These are phyloP conservation scores for Fistulifera solaris DNA, from an alignment of 108 stramenopile species.

Conservation along the genomic window DNA sequence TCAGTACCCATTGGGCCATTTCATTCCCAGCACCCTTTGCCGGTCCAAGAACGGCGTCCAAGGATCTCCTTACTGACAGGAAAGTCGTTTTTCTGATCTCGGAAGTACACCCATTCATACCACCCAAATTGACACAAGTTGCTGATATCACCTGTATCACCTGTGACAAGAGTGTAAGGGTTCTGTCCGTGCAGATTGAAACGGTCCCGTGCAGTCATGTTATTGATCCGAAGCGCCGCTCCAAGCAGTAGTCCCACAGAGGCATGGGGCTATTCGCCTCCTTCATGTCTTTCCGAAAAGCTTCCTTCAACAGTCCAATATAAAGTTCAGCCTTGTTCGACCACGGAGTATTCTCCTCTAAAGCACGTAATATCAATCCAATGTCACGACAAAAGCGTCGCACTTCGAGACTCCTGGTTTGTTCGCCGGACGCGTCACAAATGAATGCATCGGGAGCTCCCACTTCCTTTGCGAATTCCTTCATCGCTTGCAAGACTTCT, in stretches of 20 bases:
- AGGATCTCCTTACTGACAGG: background rate
- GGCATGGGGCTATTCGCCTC: slow-evolving; percentile 13
- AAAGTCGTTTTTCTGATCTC: slow-evolving; percentile 4
- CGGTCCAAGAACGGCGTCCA: slow-evolving; percentile 29
- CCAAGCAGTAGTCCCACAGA: slow-evolving; percentile 39
- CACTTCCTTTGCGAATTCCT: slow-evolving; percentile 25
- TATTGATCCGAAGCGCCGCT: slow-evolving; percentile 19
- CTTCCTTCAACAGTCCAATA: slow-evolving; percentile 28
- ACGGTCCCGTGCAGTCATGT: slow-evolving; percentile 23
- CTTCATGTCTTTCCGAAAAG: slow-evolving; percentile 21
- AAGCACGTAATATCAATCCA: slow-evolving; percentile 15
- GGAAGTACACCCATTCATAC: slow-evolving; percentile 36
- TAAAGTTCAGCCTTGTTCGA: slow-evolving; percentile 26
- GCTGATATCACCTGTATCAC: background rate
- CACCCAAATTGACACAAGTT: slow-evolving; percentile 21
- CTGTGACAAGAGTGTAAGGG: background rate
- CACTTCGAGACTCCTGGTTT: slow-evolving; percentile 12
- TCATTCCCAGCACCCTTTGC: slow-evolving; percentile 28
- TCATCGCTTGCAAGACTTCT: slow-evolving; percentile 15
- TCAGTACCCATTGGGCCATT: slow-evolving; percentile 29
- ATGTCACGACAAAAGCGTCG: slow-evolving; percentile 10
- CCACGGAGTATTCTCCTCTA: slow-evolving; percentile 25
- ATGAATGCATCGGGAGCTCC: slow-evolving; percentile 25
- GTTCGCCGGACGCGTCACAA: background rate
- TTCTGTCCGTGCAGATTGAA: slow-evolving; percentile 25